Percentiles rank a stretch among this genome's conserved stretches.
Conservation (phyloP, 306 rosid genomes). For the Trifolium repens region DNA sequence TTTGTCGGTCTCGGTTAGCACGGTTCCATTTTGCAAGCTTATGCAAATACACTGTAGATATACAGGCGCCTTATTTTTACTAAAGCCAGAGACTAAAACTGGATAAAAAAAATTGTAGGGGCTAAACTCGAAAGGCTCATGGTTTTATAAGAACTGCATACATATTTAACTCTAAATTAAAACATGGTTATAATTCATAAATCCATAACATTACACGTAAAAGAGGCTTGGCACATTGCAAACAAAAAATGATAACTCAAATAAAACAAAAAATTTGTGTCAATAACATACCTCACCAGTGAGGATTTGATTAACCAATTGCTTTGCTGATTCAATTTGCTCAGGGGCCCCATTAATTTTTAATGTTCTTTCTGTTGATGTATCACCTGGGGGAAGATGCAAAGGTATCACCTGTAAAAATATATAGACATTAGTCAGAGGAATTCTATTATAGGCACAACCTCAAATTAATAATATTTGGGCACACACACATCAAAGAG, state of each 20-base stretch:
- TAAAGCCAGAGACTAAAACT: neutral
- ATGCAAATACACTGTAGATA: neutral
- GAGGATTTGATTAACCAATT: slow-evolving; percentile 80
- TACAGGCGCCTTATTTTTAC: neutral
- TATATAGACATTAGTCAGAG: neutral
- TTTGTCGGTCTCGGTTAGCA: neutral
- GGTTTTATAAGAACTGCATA: neutral
- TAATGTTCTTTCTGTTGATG: slow-evolving; percentile 79
- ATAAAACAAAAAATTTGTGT: neutral
- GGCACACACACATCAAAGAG: too few relatives aligned
- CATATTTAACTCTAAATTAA: neutral
- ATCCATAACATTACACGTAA: neutral
- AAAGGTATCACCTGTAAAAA: slow-evolving; percentile 80
- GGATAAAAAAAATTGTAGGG: neutral
- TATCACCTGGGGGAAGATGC: slow-evolving; percentile 96
- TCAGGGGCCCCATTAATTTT: slow-evolving; percentile 85
- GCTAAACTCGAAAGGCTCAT: neutral
- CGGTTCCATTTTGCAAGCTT: neutral
- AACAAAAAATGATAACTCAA: slow-evolving; percentile 9
- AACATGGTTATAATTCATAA: slow-evolving; percentile 11
- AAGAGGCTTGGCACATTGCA: slow-evolving; percentile 24
- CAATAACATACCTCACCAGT: slow-evolving; percentile 52
- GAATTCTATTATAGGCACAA: too few relatives aligned
- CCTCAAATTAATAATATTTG: too few relatives aligned
- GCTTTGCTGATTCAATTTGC: slow-evolving; percentile 82